Evolutionary conservation across 495 filamentous ascomycete species (phyloP).

Genomic region (Alectoria sarmentosa): DNA sequence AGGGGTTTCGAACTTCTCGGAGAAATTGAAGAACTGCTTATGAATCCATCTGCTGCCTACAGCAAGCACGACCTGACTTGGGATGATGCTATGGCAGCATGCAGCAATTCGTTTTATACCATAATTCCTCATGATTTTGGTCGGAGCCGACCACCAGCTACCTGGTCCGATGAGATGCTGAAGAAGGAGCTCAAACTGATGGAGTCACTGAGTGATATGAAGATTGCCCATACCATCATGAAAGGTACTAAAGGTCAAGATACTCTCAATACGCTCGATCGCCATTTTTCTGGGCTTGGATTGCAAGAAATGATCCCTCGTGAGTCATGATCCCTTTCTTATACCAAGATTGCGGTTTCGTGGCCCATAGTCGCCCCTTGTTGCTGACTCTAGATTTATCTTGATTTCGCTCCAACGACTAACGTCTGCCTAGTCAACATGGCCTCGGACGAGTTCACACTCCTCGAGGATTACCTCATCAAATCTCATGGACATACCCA

Average conservation of each 20-base stretch:
- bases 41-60: conserved; percentile 37
- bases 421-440: conserved; percentile 38
- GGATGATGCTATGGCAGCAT: conserved; percentile 38
- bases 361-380: not conserved
- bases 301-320: conserved; percentile 63
- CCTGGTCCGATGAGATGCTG: conserved; percentile 44
- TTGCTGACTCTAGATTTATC: not conserved
- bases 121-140: conserved; percentile 75
- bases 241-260: conserved; percentile 43
- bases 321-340: conserved; percentile 25
- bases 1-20: conserved; percentile 63
- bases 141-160: conserved; percentile 58
- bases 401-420: not conserved
- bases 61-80: conserved; percentile 37
- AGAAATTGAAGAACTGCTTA: conserved; percentile 57
- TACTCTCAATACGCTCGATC: conserved; percentile 50
- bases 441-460: conserved; percentile 49
- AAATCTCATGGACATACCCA: conserved; percentile 59
- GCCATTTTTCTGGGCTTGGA: conserved; percentile 57
- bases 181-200: conserved; percentile 68
- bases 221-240: conserved; percentile 64
- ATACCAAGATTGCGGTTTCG: not conserved
- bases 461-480: conserved; percentile 56
- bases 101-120: conserved; percentile 69
- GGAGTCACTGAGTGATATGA: conserved; percentile 59